Percentiles rank a stretch among this genome's conserved stretches.
Conservation (phyloP, 169 alveolate genomes). For the Besnoitia besnoiti region DNA sequence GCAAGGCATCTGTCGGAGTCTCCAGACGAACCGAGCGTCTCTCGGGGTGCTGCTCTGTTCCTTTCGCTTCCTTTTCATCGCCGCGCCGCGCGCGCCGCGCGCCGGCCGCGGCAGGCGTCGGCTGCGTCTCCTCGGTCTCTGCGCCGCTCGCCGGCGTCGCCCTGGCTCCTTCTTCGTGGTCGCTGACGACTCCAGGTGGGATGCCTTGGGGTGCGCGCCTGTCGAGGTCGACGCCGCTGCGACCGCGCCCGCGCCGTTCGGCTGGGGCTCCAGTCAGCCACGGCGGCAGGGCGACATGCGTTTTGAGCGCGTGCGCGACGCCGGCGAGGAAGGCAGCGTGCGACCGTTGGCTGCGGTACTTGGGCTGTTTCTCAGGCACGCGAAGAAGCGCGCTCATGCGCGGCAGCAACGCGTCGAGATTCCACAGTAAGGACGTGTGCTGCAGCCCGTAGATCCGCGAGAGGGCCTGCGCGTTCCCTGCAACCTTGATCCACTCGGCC, state of each 20-base stretch:
- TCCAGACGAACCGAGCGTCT: background rate
- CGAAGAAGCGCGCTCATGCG: background rate
- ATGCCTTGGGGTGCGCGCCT: too few species aligned
- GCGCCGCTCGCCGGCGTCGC: background rate
- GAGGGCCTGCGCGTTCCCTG: conserved; percentile 36
- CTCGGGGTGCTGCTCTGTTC: too few species aligned
- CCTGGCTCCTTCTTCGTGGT: background rate
- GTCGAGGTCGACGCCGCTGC: too few species aligned
- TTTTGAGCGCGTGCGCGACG: background rate
- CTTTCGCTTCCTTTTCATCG: background rate
- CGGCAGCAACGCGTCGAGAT: background rate
- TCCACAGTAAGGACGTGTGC: conserved; percentile 34
- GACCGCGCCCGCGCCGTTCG: too few species aligned
- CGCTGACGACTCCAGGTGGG: too few species aligned
- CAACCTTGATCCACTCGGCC: background rate
- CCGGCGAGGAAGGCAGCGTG: background rate
- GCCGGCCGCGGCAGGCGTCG: too few species aligned
- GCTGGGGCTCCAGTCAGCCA: background rate
- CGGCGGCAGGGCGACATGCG: background rate
- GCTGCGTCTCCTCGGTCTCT: background rate
- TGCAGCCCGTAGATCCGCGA: conserved; percentile 27
- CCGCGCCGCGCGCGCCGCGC: too few species aligned
- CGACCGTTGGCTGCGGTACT: conserved; percentile 3
- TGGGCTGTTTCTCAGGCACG: conserved; percentile 19
- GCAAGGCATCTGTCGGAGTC: background rate